phyloP scores from a whole-genome alignment of 1,139 yeast genomes.

The Scheffersomyces titani region DNA sequence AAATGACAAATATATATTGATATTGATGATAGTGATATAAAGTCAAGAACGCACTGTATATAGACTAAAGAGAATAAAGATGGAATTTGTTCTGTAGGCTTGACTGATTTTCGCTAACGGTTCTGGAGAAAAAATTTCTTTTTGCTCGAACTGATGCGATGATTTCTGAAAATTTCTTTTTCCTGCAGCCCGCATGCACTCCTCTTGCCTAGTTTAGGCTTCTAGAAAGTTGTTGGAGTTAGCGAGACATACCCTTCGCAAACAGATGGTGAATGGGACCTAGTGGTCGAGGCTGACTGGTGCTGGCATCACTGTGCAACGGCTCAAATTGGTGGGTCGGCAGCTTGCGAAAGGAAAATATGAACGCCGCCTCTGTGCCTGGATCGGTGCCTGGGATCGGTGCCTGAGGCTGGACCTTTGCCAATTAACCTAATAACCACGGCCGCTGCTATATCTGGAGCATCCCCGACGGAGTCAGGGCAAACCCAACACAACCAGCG shows the following conservation, averaged over 20 bases:
- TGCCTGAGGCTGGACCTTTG: not conserved
- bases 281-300: not conserved
- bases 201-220: not conserved
- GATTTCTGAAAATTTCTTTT: not conserved
- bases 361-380: not conserved
- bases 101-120: not conserved
- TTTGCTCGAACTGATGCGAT: not conserved
- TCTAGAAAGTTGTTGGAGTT: not conserved
- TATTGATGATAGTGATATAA: not conserved
- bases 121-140: not conserved
- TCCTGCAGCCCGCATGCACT: not conserved
- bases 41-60: not conserved
- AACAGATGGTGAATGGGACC: not conserved
- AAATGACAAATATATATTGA: not conserved
- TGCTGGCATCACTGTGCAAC: not conserved
- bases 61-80: not conserved
- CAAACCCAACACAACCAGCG: too few species aligned
- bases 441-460: too few species aligned
- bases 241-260: not conserved
- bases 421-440: not conserved
- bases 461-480: too few species aligned
- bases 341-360: not conserved
- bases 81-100: not conserved
- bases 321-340: not conserved
- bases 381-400: not conserved